A percentile compares a stretch with the other conserved stretches of the same genome.
Evolutionary conservation across 495 filamentous ascomycete species (phyloP).

Genomic region (Rostrohypoxylon terebratum): DNA sequence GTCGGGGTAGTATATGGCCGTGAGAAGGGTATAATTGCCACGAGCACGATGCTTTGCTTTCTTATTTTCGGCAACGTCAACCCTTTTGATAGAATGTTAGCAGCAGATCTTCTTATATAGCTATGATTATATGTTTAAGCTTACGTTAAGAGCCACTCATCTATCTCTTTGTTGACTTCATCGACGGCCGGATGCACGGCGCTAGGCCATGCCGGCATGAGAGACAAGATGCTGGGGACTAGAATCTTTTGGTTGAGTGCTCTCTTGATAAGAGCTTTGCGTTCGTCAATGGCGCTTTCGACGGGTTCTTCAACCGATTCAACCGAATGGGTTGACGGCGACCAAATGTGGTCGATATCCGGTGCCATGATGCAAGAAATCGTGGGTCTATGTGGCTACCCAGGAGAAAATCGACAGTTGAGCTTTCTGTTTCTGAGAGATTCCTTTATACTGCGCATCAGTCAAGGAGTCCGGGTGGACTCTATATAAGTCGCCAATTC

Average conservation of each 20-base stretch:
- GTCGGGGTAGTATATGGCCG: conserved; percentile 44
- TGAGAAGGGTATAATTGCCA: conserved; percentile 44
- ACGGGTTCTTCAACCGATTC: not conserved
- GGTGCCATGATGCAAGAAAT: conserved; percentile 53
- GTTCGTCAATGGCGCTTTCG: conserved; percentile 31
- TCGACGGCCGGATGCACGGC: conserved; percentile 44
- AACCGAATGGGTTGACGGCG: not conserved
- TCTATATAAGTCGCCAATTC: conserved; percentile 18
- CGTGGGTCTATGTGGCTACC: conserved; percentile 26
- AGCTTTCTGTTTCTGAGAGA: not conserved
- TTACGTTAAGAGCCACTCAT: conserved; percentile 46
- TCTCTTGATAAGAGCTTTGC: conserved; percentile 38
- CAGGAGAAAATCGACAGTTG: not conserved
- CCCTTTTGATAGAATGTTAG: conserved; percentile 13
- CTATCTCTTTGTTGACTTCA: conserved; percentile 43
- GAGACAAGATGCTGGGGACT: conserved; percentile 42
- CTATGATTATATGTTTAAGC: not conserved
- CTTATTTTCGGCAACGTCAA: conserved; percentile 44
- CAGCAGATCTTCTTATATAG: not conserved
- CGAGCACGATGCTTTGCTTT: conserved; percentile 47
- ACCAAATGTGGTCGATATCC: conserved; percentile 28
- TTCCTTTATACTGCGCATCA: not conserved
- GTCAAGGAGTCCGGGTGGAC: not conserved
- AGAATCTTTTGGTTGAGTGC: conserved; percentile 46
- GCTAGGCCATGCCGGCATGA: conserved; percentile 47